phyloP scores from a whole-genome alignment of 1,139 yeast genomes.

The Lizanozyma gosingica region DNA sequence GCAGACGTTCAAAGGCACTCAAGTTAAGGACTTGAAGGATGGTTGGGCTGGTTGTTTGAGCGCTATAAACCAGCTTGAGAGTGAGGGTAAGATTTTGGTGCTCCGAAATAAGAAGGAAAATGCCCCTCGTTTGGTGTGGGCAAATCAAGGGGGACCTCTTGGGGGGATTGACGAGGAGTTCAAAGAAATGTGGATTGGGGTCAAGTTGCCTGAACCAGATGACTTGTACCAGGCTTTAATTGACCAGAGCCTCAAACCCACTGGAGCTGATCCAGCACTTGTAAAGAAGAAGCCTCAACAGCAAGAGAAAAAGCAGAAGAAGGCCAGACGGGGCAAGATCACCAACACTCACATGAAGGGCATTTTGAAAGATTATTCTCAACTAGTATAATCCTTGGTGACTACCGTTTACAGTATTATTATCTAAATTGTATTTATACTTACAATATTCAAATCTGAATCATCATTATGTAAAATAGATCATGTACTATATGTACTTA shows the following conservation, averaged over 20 bases:
- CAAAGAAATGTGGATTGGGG: conserved; percentile 67
- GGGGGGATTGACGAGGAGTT: conserved; percentile 79
- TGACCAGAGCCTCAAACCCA: conserved; percentile 86
- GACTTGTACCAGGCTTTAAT: conserved; percentile 71
- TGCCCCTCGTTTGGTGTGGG: conserved; percentile 86
- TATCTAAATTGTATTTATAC: too few species aligned
- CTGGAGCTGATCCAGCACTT: conserved; percentile 93
- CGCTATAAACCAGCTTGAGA: conserved; percentile 70
- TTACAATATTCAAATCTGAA: too few species aligned
- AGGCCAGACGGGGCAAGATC: conserved; percentile 85
- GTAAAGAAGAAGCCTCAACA: conserved; percentile 58
- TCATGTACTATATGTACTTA: background rate
- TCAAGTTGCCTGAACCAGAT: conserved; percentile 73
- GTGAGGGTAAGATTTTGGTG: conserved; percentile 68
- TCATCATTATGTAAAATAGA: too few species aligned
- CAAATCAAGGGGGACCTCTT: conserved; percentile 68
- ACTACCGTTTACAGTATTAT: too few species aligned
- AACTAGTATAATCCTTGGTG: conserved; percentile 20
- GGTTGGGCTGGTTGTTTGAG: conserved; percentile 94
- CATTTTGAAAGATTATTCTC: conserved; percentile 75
- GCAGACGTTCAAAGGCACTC: conserved; percentile 78
- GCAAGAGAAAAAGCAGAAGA: conserved; percentile 72
- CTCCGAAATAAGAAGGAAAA: conserved; percentile 88
- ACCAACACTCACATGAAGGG: conserved; percentile 97
- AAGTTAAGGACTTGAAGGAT: conserved; percentile 85